phyloP scores from a whole-genome alignment of 164 flowering plant species.

The Brasenia schreberi region DNA sequence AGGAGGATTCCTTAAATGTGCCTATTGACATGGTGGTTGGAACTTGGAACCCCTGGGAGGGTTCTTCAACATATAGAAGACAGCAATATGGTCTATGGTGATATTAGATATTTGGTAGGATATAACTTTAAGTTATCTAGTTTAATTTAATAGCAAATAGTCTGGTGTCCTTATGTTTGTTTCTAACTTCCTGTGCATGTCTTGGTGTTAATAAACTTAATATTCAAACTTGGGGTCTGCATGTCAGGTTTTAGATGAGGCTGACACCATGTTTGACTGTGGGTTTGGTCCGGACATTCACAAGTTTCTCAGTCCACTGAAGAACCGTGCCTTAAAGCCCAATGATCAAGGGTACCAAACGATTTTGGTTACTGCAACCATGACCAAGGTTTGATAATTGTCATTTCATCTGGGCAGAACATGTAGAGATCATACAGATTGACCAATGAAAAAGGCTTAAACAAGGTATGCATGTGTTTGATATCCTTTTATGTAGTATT shows the following conservation, averaged over 20 bases:
- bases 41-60: slow-evolving; percentile 98
- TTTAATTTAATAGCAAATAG: too few species aligned
- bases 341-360: slow-evolving; percentile 77
- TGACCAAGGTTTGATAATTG: slow-evolving; percentile 52
- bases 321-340: slow-evolving; percentile 56
- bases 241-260: slow-evolving; percentile 88
- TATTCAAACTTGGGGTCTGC: background rate
- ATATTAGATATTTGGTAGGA: slow-evolving; percentile 80
- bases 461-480: too few species aligned
- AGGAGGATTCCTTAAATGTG: slow-evolving; percentile 66
- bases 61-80: slow-evolving; percentile 94
- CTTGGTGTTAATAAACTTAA: background rate
- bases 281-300: slow-evolving; percentile 98
- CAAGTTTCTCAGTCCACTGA: slow-evolving; percentile 77
- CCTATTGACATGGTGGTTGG: slow-evolving; percentile 97
- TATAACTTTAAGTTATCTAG: background rate
- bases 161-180: background rate
- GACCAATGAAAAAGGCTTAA: too few species aligned
- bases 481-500: too few species aligned
- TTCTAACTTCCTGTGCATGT: background rate
- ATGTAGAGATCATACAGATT: too few species aligned
- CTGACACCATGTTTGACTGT: slow-evolving; percentile 98
- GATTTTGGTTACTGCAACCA: slow-evolving; percentile 82
- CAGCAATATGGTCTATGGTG: slow-evolving; percentile 93
- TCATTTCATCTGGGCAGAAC: too few species aligned